Conservation (phyloP, 2,329 filamentous ascomycete genomes). For the Byssochlamys sp. region DNA sequence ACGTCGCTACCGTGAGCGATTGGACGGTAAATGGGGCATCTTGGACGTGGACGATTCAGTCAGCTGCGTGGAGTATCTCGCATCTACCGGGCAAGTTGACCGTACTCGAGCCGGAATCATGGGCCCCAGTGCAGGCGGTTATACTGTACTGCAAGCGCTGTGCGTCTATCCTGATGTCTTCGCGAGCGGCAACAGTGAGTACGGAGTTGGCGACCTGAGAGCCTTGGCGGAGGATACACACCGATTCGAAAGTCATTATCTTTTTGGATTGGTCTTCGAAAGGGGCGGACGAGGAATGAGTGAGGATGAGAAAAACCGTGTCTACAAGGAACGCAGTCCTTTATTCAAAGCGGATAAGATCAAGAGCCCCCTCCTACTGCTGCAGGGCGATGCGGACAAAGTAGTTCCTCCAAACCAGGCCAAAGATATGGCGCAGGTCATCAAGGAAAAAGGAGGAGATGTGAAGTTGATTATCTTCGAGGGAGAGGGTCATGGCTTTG, state of each 20-base stretch:
- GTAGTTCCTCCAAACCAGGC: constrained; percentile 53
- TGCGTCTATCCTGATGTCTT: constrained; percentile 40
- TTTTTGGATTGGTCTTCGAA: constrained; percentile 36
- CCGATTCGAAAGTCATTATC: constrained; percentile 49
- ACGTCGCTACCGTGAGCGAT: constrained; percentile 39
- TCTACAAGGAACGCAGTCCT: constrained; percentile 42
- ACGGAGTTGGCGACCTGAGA: constrained; percentile 44
- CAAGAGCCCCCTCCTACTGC: constrained; percentile 43
- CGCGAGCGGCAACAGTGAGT: constrained; percentile 42
- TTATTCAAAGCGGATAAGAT: constrained; percentile 42
- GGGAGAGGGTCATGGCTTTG: not conserved
- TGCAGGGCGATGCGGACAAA: constrained; percentile 48
- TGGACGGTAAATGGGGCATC: constrained; percentile 44
- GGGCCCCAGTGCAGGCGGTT: constrained; percentile 46
- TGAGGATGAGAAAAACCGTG: constrained; percentile 31
- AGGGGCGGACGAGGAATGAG: constrained; percentile 20
- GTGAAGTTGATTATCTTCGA: not conserved
- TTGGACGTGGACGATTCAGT: constrained; percentile 44
- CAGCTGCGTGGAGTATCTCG: constrained; percentile 38
- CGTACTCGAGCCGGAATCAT: constrained; percentile 38
- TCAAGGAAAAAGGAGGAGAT: not conserved
- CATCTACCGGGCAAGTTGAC: constrained; percentile 27
- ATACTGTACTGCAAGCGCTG: constrained; percentile 43
- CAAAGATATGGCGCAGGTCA: constrained; percentile 36
- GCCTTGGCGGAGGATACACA: constrained; percentile 41